Evolutionary conservation across 441 rosid genomes (phyloP), one percentile per base, ranked within the genome.

Genomic region (Jatropha podagrica): DNA sequence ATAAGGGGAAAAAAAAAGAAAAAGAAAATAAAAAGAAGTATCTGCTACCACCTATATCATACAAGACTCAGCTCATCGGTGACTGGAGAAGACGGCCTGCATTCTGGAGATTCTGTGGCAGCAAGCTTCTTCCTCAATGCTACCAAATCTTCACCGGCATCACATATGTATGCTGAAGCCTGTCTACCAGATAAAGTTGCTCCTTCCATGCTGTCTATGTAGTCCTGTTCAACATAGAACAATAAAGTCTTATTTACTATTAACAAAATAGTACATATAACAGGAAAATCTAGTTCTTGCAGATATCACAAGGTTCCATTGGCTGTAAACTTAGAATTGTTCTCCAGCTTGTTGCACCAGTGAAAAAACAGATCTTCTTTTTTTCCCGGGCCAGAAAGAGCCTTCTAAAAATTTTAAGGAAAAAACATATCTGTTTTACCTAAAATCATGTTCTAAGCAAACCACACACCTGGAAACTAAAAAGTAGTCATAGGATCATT

Each of bases 201-300:
- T 58, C 98, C 98, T 83, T 95, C 99, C 99, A 93, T 95, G 75
- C 98, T 95, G 81, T 95, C 99, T 78, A 95, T 93, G 83, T 95
- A 95, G 75, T 95, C 99, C 99, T 95, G 90, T 42, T 76, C 65
- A 67, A 68, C 41, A 52, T 13, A 62, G 26, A 59, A 40, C 61
- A 32, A 58, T 15, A 27, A 23, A 15, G 40, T 69, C 4, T 3
- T 10, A 37, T 40, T 74, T 38, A 4, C 37, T 55, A 32, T 37
- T 13, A 44, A 56, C 8, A 48, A 59, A 27, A 15, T 7, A 18
- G 64, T 51, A 41, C 6, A 52, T 20, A 62, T 46, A 12, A 49
- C 44, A 62, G 27, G 5, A 69, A 68, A 51, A 8, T 7, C 55
- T n/a, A 52, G 12, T 7, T 32, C 62, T 73, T 13, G 13, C 38